Conservation (phyloP, 2,329 filamentous ascomycete genomes). For the Colletotrichum sp. region DNA sequence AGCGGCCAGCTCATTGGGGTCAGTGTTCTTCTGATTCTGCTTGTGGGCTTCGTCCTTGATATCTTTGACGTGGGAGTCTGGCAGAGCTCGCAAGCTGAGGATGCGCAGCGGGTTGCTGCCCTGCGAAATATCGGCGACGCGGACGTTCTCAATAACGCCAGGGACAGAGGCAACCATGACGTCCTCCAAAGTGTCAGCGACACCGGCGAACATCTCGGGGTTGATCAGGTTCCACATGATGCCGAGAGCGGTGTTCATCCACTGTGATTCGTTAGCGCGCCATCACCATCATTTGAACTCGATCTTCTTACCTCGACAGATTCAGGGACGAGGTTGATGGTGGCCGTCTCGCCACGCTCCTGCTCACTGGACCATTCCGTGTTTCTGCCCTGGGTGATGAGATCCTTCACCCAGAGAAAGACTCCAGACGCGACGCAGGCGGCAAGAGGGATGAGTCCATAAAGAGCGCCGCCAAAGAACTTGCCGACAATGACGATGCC, state of each 20-base stretch:
- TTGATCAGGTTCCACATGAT: constrained; percentile 92
- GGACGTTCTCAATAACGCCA: constrained; percentile 89
- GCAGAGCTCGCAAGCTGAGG: constrained; percentile 83
- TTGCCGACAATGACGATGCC: constrained; percentile 79
- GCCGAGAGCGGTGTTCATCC: constrained; percentile 89
- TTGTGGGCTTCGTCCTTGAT: constrained; percentile 67
- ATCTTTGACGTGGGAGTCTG: constrained; percentile 80
- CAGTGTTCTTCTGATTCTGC: constrained; percentile 67
- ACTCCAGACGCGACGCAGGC: constrained; percentile 77
- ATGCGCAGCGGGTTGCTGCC: constrained; percentile 90
- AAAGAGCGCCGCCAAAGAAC: constrained; percentile 77
- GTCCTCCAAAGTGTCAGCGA: constrained; percentile 85
- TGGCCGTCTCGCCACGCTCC: constrained; percentile 82
- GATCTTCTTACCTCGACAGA: constrained; percentile 66
- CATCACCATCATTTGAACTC: not conserved
- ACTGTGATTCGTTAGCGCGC: constrained; percentile 46
- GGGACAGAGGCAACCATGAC: constrained; percentile 97
- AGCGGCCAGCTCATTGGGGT: constrained; percentile 85
- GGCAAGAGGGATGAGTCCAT: constrained; percentile 77
- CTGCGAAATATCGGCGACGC: constrained; percentile 93
- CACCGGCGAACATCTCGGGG: constrained; percentile 89
- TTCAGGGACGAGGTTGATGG: constrained; percentile 88
- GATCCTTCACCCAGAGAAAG: constrained; percentile 88
- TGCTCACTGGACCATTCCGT: constrained; percentile 90
- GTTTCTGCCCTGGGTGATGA: constrained; percentile 81